Base-by-base conservation (phyloP, 495 filamentous ascomycete genomes). In the Penicillium coprophilum region DNA sequence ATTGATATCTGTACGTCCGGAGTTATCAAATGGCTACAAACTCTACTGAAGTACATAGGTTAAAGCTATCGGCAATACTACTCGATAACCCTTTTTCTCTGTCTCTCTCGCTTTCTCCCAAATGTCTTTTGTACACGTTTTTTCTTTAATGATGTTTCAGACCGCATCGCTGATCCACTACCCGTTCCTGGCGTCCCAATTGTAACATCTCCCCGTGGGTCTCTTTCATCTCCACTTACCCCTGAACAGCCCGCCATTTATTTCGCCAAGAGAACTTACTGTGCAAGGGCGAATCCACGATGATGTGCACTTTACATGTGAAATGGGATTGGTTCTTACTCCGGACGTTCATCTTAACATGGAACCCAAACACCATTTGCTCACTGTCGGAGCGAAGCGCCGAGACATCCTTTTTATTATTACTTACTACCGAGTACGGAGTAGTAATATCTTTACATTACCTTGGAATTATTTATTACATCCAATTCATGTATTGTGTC, bases 241-340 rank as follows among this genome's bases (percentile, higher is more conserved):
- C 66, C 66, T 69, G 66, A 69, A 58, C 52, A 61, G 51, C 57
- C 65, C 65, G 60, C 50, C 53, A 61, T 58, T 44, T 38, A 55
- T 61, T 61, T 48, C 57, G 51, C 53, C 55, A 63, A 55, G 46
- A 51, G 28, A 43, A 52, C 34, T 46, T 43, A 58, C 41, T 34
- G 23, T 51, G 57, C 45, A 59, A 56, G 51, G 60, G n/a, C 41
- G n/a, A 54, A 54, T 21, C 44, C 32, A 55, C 45, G 31, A 31
- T 47, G 53, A 49, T 56, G 53, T 55, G 53, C 53, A 56, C 53
- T 49, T 39, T 31, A 49, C 53, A 19, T 49, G 46, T 24, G 34
- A 49, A 56, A 56, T 49, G 31, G 46, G 53, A 50, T 27, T 39
- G 45, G 32, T 63, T 45, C 53, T 57, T 63, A 56, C 60, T 60